Percentiles rank a stretch among this genome's conserved stretches.
Conservation (phyloP, 768 basidiomycete genomes). For the Cystobasidium tubakii region DNA sequence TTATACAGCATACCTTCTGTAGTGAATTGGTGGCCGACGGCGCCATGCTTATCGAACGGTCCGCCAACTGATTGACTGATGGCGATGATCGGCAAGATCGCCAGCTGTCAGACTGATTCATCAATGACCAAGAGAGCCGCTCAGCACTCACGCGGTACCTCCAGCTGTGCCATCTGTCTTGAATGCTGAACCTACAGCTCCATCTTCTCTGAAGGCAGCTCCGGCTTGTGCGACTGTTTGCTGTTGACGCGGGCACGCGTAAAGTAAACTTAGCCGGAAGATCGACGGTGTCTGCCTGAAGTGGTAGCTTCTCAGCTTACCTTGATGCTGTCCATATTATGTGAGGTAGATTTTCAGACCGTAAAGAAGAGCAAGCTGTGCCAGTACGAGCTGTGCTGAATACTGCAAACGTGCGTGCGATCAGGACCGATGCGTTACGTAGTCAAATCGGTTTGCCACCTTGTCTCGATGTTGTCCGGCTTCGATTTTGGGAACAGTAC, state of each 20-base stretch:
- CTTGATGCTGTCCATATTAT: slow-evolving; percentile 24
- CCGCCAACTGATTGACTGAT: slow-evolving; percentile 19
- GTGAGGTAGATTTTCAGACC: not conserved
- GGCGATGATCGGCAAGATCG: not conserved
- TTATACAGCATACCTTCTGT: not conserved
- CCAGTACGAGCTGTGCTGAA: no score
- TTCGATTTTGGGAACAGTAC: no score
- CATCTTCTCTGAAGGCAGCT: slow-evolving; percentile 21
- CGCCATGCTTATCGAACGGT: slow-evolving; percentile 22
- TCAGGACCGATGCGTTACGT: no score
- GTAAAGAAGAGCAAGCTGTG: not conserved
- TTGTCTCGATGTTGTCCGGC: no score
- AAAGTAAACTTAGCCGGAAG: not conserved
- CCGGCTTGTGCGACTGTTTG: slow-evolving; percentile 19
- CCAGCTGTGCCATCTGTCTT: slow-evolving; percentile 21
- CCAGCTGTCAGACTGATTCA: not conserved
- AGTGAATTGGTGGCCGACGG: slow-evolving; percentile 15
- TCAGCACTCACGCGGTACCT: slow-evolving; percentile 2
- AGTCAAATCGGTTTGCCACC: no score
- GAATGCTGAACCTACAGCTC: slow-evolving; percentile 18
- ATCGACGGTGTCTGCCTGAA: not conserved
- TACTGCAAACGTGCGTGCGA: no score
- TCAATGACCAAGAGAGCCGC: not conserved
- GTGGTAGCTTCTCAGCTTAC: not conserved
- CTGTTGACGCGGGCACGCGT: not conserved